Conservation (phyloP, 2,329 filamentous ascomycete species). For the Exophiala mesophila region DNA sequence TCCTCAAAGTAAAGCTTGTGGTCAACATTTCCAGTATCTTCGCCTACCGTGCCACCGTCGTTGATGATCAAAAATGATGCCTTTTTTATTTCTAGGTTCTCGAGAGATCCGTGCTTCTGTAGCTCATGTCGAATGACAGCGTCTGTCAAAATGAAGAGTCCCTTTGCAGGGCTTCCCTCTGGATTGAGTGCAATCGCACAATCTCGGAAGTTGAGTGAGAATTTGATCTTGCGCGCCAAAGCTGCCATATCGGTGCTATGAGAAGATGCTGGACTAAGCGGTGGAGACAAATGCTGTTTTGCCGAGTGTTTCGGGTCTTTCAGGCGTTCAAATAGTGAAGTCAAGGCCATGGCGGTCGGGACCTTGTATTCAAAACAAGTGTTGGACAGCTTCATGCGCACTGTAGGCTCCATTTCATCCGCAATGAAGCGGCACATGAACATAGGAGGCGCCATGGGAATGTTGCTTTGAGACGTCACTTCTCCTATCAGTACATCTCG, state of each 20-base stretch:
- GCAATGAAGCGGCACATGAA: conserved; percentile 87
- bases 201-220: conserved; percentile 65
- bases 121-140: conserved; percentile 65
- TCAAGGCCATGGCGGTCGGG: conserved; percentile 71
- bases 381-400: conserved; percentile 84
- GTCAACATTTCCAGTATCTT: conserved; percentile 28
- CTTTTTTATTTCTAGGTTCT: conserved; percentile 67
- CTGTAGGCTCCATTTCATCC: conserved; percentile 85
- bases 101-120: conserved; percentile 59
- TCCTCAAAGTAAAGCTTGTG: conserved; percentile 29
- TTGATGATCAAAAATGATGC: conserved; percentile 80
- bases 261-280: conserved; percentile 21
- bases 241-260: conserved; percentile 13
- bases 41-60: conserved; percentile 52
- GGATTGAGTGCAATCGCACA: conserved; percentile 84
- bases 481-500: conserved; percentile 68
- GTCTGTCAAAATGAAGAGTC: conserved; percentile 72
- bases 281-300: conserved; percentile 53
- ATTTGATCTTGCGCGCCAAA: conserved; percentile 47
- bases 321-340: conserved; percentile 63
- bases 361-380: conserved; percentile 85
- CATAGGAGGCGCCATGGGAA: conserved; percentile 48
- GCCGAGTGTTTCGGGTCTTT: conserved; percentile 61
- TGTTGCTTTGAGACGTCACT: conserved; percentile 41
- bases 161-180: conserved; percentile 66